A percentile compares a stretch with the other conserved stretches of the same genome.
Conservation (phyloP, 2,329 filamentous ascomycete genomes). For the Fusarium musae region DNA sequence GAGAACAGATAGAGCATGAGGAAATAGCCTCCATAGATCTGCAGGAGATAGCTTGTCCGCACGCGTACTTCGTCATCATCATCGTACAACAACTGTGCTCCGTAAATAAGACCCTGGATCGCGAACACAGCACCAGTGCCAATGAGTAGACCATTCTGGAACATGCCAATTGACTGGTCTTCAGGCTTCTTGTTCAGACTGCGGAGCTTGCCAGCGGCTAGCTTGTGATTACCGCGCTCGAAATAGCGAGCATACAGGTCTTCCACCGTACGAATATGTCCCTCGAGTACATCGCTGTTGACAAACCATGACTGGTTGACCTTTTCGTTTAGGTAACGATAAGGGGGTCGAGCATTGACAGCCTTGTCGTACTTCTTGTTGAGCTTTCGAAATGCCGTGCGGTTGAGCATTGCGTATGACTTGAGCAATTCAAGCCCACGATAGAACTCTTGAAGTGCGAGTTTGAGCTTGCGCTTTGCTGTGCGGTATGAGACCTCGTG, state of each 20-base stretch:
- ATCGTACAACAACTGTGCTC: constrained; percentile 62
- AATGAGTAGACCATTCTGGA: constrained; percentile 72
- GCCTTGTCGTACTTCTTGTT: constrained; percentile 99
- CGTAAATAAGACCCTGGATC: constrained; percentile 73
- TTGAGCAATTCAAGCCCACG: constrained; percentile 91
- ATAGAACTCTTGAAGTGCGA: constrained; percentile 93
- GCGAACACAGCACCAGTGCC: constrained; percentile 74
- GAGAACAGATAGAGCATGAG: constrained; percentile 82
- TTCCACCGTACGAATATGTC: constrained; percentile 82
- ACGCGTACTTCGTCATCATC: constrained; percentile 59
- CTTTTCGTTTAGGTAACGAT: constrained; percentile 89
- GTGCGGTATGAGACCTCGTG: constrained; percentile 81
- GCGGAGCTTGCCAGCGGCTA: constrained; percentile 87
- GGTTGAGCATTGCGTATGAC: constrained; percentile 88
- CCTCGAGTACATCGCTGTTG: constrained; percentile 84
- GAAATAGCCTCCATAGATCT: constrained; percentile 95
- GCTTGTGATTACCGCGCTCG: constrained; percentile 90
- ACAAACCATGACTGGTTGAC: constrained; percentile 94
- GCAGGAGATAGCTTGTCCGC: constrained; percentile 76
- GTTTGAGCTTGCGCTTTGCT: constrained; percentile 91
- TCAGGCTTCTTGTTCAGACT: constrained; percentile 70
- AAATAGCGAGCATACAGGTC: constrained; percentile 96
- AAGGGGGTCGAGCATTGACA: constrained; percentile 78
- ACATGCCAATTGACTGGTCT: constrained; percentile 67
- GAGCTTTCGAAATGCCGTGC: constrained; percentile 94